These are phyloP conservation scores for Quercus glauca DNA, from an alignment of 306 rosid genomes.

Conservation along the genomic window DNA sequence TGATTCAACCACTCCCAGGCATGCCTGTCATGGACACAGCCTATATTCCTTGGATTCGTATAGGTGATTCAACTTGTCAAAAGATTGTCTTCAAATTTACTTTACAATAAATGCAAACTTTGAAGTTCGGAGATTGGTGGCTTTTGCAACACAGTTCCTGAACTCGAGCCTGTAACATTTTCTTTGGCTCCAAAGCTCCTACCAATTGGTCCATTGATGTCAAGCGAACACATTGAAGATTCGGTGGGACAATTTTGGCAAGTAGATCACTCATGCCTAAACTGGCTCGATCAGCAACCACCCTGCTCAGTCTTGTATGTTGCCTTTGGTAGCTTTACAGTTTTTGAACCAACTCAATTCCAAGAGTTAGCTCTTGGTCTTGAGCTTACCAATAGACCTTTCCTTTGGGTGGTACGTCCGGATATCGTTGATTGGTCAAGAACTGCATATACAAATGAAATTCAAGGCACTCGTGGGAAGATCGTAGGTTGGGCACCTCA, in stretches of 20 bases:
- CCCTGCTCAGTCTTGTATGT: constrained; percentile 29
- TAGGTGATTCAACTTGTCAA: not conserved
- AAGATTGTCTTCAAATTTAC: constrained; percentile 12
- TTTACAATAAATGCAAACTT: constrained; percentile 11
- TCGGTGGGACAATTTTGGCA: constrained; percentile 38
- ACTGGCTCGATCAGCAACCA: constrained; percentile 34
- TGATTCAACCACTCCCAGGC: constrained; percentile 17
- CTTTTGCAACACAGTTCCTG: constrained; percentile 40
- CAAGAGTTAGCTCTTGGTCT: constrained; percentile 29
- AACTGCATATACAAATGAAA: constrained; percentile 16
- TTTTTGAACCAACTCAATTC: constrained; percentile 24
- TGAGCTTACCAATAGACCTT: constrained; percentile 26
- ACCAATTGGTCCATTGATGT: constrained; percentile 37
- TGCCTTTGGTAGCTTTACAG: constrained; percentile 32
- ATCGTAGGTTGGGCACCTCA: constrained; percentile 47
- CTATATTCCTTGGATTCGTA: constrained; percentile 20
- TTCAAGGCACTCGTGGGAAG: constrained; percentile 22
- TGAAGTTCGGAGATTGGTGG: constrained; percentile 34
- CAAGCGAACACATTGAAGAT: not conserved
- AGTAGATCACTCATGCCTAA: constrained; percentile 31
- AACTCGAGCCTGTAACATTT: constrained; percentile 34
- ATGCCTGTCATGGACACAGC: constrained; percentile 18
- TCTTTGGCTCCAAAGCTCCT: constrained; percentile 21
- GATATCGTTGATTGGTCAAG: not conserved
- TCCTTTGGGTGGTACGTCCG: constrained; percentile 51